Percentiles rank a stretch among this genome's conserved stretches.
phyloP scores from a whole-genome alignment of 768 basidiomycete species.

The Calocera viscosa region DNA sequence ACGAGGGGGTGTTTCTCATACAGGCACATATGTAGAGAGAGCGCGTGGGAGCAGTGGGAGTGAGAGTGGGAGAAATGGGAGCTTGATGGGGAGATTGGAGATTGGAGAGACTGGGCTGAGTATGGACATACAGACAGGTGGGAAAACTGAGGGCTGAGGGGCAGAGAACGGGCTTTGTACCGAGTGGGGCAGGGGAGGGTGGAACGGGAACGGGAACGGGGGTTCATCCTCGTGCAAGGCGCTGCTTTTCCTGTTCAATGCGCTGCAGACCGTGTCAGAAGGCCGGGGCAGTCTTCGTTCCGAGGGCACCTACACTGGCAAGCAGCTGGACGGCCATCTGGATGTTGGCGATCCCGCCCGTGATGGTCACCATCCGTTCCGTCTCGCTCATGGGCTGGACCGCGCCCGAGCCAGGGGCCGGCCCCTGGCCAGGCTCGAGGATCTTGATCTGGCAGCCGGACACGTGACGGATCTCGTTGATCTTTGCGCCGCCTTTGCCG shows the following conservation, averaged over 20 bases:
- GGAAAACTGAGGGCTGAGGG: no score
- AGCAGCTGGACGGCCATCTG: constrained; percentile 91
- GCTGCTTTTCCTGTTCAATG: constrained; percentile 22
- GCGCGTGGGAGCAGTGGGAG: not conserved
- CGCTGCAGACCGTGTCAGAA: constrained; percentile 15
- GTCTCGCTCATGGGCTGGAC: constrained; percentile 34
- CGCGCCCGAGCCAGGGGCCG: constrained; percentile 55
- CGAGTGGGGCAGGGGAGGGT: not conserved
- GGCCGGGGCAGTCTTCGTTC: no score
- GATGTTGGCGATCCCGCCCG: constrained; percentile 87
- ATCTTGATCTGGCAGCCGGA: constrained; percentile 96
- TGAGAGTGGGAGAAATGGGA: not conserved
- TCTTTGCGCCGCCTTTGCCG: constrained; percentile 95
- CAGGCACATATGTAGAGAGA: not conserved
- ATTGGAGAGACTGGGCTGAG: not conserved
- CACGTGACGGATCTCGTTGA: constrained; percentile 95
- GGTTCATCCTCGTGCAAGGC: not conserved
- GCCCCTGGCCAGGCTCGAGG: constrained; percentile 84
- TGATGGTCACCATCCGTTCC: constrained; percentile 90
- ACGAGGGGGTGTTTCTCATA: not conserved
- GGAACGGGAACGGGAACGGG: no score
- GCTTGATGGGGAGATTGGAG: no score
- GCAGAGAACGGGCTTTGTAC: not conserved
- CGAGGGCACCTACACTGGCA: constrained; percentile 17
- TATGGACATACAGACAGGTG: not conserved